Conservation (phyloP, 2,329 filamentous ascomycete genomes). For the Cylindrodendrum hubeiense region DNA sequence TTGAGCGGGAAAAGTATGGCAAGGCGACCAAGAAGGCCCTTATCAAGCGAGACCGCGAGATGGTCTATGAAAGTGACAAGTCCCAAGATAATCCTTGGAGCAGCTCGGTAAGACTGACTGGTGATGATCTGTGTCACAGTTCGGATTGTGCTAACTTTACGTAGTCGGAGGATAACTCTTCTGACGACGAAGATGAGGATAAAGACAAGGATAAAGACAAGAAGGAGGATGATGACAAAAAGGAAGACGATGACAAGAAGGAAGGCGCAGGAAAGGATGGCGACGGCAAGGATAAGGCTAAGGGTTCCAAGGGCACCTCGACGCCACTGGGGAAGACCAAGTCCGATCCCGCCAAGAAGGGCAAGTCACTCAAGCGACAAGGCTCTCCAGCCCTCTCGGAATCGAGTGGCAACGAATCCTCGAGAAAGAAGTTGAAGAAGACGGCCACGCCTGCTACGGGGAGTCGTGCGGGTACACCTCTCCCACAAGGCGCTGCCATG, state of each 20-base stretch:
- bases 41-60: constrained; percentile 86
- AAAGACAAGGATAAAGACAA: constrained; percentile 57
- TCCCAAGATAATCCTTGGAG: constrained; percentile 59
- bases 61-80: constrained; percentile 82
- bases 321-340: constrained; percentile 64
- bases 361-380: constrained; percentile 80
- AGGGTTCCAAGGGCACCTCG: constrained; percentile 74
- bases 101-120: constrained; percentile 49
- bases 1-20: constrained; percentile 77
- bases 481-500: constrained; percentile 56
- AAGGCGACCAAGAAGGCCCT: constrained; percentile 85
- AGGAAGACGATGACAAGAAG: constrained; percentile 70
- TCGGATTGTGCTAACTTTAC: constrained; percentile 34
- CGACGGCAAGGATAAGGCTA: constrained; percentile 65
- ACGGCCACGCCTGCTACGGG: constrained; percentile 61
- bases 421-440: constrained; percentile 82
- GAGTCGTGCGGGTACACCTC: constrained; percentile 68
- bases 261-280: constrained; percentile 70
- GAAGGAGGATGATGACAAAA: constrained; percentile 69
- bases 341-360: constrained; percentile 60
- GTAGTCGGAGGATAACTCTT: constrained; percentile 63
- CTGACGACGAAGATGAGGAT: constrained; percentile 52
- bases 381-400: constrained; percentile 91
- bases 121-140: neutral
- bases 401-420: constrained; percentile 90